These are phyloP conservation scores for Crucibulum laeve DNA, from an alignment of 768 basidiomycete genomes.

Conservation along the genomic window DNA sequence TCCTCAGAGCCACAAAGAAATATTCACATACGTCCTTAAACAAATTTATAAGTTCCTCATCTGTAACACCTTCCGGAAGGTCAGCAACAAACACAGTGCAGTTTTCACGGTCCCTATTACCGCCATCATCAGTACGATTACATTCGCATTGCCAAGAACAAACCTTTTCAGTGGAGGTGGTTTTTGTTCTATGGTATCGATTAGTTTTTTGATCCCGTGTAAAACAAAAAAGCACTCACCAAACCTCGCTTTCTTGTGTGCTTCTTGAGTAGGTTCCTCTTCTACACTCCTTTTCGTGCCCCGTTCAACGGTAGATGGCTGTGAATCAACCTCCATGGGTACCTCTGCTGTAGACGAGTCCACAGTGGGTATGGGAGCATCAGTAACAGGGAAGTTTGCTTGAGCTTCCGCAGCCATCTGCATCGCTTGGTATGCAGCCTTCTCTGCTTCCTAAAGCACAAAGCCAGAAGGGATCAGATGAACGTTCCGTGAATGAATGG, in stretches of 20 bases:
- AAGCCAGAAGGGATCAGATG: not conserved
- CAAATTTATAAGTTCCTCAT: slow-evolving; percentile 63
- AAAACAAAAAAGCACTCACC: slow-evolving; percentile 29
- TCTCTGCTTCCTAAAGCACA: slow-evolving; percentile 56
- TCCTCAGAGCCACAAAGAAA: not conserved
- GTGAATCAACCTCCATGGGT: slow-evolving; percentile 38
- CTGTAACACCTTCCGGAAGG: slow-evolving; percentile 49
- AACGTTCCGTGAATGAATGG: not conserved
- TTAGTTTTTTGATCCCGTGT: not conserved
- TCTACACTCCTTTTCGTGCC: slow-evolving; percentile 65
- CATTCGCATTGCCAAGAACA: slow-evolving; percentile 9
- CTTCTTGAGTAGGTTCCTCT: slow-evolving; percentile 35
- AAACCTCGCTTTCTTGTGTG: slow-evolving; percentile 55
- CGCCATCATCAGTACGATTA: not conserved
- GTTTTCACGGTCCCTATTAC: slow-evolving; percentile 86
- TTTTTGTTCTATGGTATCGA: slow-evolving; percentile 33
- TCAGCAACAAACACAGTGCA: slow-evolving; percentile 85
- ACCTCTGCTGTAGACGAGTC: slow-evolving; percentile 6
- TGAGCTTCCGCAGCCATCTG: slow-evolving; percentile 41
- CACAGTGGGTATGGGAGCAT: slow-evolving; percentile 15
- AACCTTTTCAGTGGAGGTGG: slow-evolving; percentile 58
- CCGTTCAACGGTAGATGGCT: slow-evolving; percentile 18
- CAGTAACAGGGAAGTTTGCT: slow-evolving; percentile 25
- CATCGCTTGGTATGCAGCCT: slow-evolving; percentile 45
- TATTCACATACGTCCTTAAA: slow-evolving; percentile 74